Conservation (phyloP, 345 rosid genomes). For the Eucalyptus brandiana region DNA sequence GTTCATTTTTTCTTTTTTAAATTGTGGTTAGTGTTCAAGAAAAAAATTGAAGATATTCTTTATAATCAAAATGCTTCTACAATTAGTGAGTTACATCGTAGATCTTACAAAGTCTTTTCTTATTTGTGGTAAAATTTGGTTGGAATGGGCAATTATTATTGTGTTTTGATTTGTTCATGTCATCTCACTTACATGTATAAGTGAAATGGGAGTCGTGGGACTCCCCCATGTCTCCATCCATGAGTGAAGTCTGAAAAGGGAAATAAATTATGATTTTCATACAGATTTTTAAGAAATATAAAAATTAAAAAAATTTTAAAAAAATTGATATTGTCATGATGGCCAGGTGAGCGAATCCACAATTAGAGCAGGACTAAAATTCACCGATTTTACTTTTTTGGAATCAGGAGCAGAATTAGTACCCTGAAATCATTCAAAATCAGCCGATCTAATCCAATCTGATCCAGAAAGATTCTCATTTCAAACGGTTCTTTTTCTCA, state of each 20-base stretch:
- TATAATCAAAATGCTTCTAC: background rate
- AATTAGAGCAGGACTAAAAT: background rate
- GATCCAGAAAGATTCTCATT: too few relatives aligned
- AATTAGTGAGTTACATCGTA: background rate
- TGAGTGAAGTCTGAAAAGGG: too few relatives aligned
- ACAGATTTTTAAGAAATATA: too few relatives aligned
- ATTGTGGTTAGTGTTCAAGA: background rate
- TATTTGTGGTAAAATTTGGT: background rate
- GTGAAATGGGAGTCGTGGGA: too few relatives aligned
- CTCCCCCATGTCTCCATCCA: too few relatives aligned
- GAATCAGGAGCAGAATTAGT: fast-evolving
- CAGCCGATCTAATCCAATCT: background rate
- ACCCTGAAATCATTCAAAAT: fast-evolving
- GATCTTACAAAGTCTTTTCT: too few relatives aligned
- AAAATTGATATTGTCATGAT: background rate
- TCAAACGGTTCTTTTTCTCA: too few relatives aligned
- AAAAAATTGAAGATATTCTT: background rate
- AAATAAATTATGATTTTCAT: too few relatives aligned
- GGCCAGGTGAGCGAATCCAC: fast-evolving
- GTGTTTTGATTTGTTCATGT: background rate
- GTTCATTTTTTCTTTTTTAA: background rate
- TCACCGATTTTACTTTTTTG: fast-evolving
- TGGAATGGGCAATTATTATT: too few relatives aligned
- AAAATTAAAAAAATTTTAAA: too few relatives aligned
- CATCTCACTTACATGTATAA: background rate